A percentile compares a stretch with the other conserved stretches of the same genome.
Conservation (phyloP, 2,329 filamentous ascomycete species). For the Cercospora janseana region DNA sequence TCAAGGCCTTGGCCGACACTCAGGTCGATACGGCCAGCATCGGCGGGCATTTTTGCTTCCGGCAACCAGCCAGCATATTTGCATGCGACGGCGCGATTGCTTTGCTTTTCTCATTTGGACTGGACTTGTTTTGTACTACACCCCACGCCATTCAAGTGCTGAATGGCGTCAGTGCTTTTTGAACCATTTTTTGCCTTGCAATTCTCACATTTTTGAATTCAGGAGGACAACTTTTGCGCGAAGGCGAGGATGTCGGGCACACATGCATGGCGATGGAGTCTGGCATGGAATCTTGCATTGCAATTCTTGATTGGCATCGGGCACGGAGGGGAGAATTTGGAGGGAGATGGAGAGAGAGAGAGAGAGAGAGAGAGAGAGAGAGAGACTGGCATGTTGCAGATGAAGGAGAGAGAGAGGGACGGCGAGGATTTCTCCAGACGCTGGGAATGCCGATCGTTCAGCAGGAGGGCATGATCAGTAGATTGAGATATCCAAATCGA, state of each 20-base stretch:
- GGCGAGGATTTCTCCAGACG: too few species aligned
- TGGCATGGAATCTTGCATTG: neutral
- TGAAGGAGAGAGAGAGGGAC: neutral
- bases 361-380: neutral
- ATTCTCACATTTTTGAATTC: too few species aligned
- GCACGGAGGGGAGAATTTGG: neutral
- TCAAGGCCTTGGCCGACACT: neutral
- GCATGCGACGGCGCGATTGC: too few species aligned
- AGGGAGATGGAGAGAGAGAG: neutral
- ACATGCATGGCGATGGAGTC: too few species aligned
- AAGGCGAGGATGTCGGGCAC: too few species aligned
- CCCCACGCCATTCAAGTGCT: conserved; percentile 35
- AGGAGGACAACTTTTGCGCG: too few species aligned
- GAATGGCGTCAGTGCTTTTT: conserved; percentile 26
- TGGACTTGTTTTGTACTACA: conserved; percentile 10
- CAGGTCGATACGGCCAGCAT: too few species aligned
- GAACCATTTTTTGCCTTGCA: too few species aligned
- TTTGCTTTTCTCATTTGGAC: conserved; percentile 43
- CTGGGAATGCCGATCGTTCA: too few species aligned
- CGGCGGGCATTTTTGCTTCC: neutral
- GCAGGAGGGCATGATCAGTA: too few species aligned
- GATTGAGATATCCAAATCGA: too few species aligned
- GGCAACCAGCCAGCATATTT: too few species aligned
- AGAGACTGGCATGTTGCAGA: neutral
- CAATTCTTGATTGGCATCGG: neutral